These are phyloP conservation scores for Orbilia ellipsospora DNA, from an alignment of 2,329 filamentous ascomycete species.

Conservation along the genomic window DNA sequence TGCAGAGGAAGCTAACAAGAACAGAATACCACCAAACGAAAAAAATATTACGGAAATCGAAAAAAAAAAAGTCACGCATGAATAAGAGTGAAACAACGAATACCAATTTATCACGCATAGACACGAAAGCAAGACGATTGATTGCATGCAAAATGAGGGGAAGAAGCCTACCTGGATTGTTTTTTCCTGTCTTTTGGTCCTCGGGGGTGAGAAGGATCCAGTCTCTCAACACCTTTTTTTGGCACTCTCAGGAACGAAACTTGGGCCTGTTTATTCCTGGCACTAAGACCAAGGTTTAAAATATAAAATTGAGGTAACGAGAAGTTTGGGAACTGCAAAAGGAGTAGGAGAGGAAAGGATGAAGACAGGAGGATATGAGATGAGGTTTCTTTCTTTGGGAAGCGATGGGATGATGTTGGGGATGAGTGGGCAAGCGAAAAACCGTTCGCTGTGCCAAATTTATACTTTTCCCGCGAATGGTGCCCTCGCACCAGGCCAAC, in stretches of 20 bases:
- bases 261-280: no score
- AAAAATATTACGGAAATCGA: conserved; percentile 47
- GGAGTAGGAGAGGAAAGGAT: background rate
- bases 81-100: conserved; percentile 34
- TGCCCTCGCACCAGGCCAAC: conserved; percentile 12
- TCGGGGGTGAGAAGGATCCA: conserved; percentile 54
- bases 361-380: conserved; percentile 15
- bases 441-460: conserved; percentile 40
- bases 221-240: conserved; percentile 3
- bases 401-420: conserved; percentile 54
- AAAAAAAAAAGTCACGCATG: conserved; percentile 53
- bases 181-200: background rate
- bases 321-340: conserved; percentile 17
- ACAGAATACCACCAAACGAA: conserved; percentile 12
- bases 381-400: conserved; percentile 23
- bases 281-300: no score
- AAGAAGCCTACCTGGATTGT: conserved; percentile 30
- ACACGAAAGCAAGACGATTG: conserved; percentile 26
- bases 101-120: conserved; percentile 41
- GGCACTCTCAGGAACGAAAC: conserved; percentile 15
- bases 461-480: conserved; percentile 48
- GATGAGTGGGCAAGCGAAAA: conserved; percentile 26
- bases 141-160: conserved; percentile 3
- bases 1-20: background rate
- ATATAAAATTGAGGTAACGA: conserved; percentile 20